Percentiles rank a stretch among this genome's conserved stretches.
Evolutionary conservation across 371 early-diverging fungal genomes (phyloP).

Genomic region (Circinella umbellata): DNA sequence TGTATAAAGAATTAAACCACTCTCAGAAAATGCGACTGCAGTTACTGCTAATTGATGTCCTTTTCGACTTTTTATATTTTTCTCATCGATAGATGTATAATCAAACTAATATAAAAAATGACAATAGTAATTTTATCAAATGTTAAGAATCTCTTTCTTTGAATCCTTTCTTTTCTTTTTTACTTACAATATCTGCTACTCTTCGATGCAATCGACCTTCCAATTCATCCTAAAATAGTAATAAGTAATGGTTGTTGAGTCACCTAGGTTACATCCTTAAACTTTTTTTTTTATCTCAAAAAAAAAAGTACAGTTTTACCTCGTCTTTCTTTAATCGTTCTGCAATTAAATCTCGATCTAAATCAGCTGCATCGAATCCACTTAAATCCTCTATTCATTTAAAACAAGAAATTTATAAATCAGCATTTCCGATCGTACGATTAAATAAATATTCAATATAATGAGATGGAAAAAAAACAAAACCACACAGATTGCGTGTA

Average conservation of each 20-base stretch:
- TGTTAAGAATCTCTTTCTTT: background rate
- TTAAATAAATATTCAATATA: background rate
- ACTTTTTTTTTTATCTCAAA: background rate
- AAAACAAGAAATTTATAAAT: background rate
- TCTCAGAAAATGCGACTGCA: conserved; percentile 73
- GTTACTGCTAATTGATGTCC: conserved; percentile 84
- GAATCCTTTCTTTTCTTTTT: background rate
- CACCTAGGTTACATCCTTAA: too few relatives aligned
- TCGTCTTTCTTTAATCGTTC: conserved; percentile 85
- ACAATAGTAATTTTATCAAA: background rate
- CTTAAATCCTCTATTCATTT: conserved; percentile 53
- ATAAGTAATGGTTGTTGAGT: too few relatives aligned
- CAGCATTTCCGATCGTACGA: background rate
- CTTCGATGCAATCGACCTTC: conserved; percentile 58
- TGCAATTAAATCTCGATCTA: conserved; percentile 93
- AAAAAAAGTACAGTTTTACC: conserved; percentile 33
- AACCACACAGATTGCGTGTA: too few relatives aligned
- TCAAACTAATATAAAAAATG: conserved; percentile 41
- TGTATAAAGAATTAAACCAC: conserved; percentile 76
- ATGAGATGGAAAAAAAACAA: too few relatives aligned
- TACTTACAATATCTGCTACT: conserved; percentile 54
- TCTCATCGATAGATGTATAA: conserved; percentile 46
- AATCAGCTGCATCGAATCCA: conserved; percentile 90
- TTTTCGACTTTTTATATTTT: conserved; percentile 43
- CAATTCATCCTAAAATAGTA: conserved; percentile 47